Base-by-base conservation (phyloP, 2,329 filamentous ascomycete species). In the Fusarium zealandicum region DNA sequence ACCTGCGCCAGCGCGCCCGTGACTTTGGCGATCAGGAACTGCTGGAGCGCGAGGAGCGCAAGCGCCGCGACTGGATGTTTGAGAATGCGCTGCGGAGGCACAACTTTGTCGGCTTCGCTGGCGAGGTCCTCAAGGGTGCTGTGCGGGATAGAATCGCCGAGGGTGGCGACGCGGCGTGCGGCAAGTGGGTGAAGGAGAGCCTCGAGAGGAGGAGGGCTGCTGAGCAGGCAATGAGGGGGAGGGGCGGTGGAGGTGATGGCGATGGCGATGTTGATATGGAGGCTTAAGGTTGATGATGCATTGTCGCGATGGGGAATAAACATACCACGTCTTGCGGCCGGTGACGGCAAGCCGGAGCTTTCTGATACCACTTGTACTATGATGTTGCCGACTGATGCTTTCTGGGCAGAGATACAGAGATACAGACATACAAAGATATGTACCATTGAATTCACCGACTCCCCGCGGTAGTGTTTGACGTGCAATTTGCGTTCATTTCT, bases 41-140 rank as follows among this genome's bases (percentile, higher is more conserved):
- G 73, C 75, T 98, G 63, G 86, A 85, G 62, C 80, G 88, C 47
- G 93, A 98, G 80, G 85, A 93, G 77, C 81, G 84, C 70, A 96
- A 96, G 84, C 82, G 95, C 45, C 82, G 82, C 52, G 90, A 88
- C 61, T 99, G 95, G 95, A 83, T 87, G 70, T 97, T 95, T 82
- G 95, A 99, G 82, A 99, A 99, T 75, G 90, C 92, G 10, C 79
- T 99, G 68, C 79, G 95, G 56, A 80, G 90, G 66, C 93, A 96
- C 75, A 99, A 99, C 75, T 99, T 99, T 78, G 90, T 99, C 1
- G 93, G 92, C 0, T 97, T 99, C 69, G 90, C 93, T 3, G 92
- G 91, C 11, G 92, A 97, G 78, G 80, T 97, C 56, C 78, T 96
- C 66, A 96, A 95, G 79, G 90, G 87, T 1, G 93, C 97, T 4